A percentile compares a stretch with the other conserved stretches of the same genome.
phyloP scores from a whole-genome alignment of 2,329 filamentous ascomycete genomes.

The Sarocladium kiliense region DNA sequence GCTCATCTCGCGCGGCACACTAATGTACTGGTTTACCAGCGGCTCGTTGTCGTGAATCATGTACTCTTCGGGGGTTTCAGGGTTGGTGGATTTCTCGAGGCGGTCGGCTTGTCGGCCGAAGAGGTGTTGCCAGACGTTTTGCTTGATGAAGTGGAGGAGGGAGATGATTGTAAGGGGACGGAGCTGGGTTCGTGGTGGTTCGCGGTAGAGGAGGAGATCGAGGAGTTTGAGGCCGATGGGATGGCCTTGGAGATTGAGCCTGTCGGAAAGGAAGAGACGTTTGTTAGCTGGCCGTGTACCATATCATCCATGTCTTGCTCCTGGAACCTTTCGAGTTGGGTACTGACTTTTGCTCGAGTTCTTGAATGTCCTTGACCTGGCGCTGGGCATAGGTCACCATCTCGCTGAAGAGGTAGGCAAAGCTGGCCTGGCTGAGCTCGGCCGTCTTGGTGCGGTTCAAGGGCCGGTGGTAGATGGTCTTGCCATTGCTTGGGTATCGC shows the following conservation, averaged over 20 bases:
- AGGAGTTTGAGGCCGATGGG: constrained; percentile 90
- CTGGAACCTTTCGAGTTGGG: no score
- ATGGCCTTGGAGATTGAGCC: constrained; percentile 87
- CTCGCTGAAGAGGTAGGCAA: constrained; percentile 93
- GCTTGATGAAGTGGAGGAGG: constrained; percentile 92
- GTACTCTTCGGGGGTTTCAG: constrained; percentile 85
- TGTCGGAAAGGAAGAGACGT: constrained; percentile 28
- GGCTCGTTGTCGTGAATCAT: constrained; percentile 99
- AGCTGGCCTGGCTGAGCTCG: constrained; percentile 87
- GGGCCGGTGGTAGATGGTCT: constrained; percentile 96
- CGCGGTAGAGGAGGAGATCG: constrained; percentile 86
- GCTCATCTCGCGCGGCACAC: constrained; percentile 89
- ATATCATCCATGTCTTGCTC: no score
- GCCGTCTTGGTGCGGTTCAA: constrained; percentile 83
- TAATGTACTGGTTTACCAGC: constrained; percentile 89
- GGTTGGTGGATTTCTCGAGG: constrained; percentile 80
- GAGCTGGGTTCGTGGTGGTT: constrained; percentile 63
- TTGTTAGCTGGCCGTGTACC: background rate
- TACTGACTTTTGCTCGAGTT: constrained; percentile 82
- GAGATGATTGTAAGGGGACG: constrained; percentile 84
- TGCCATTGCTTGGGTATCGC: constrained; percentile 85
- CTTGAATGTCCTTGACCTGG: constrained; percentile 85
- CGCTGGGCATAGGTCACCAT: constrained; percentile 95
- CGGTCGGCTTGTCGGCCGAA: constrained; percentile 89
- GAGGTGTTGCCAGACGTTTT: constrained; percentile 84